Conservation (phyloP, 495 filamentous ascomycete species). For the Aspergillus nanangensis region DNA sequence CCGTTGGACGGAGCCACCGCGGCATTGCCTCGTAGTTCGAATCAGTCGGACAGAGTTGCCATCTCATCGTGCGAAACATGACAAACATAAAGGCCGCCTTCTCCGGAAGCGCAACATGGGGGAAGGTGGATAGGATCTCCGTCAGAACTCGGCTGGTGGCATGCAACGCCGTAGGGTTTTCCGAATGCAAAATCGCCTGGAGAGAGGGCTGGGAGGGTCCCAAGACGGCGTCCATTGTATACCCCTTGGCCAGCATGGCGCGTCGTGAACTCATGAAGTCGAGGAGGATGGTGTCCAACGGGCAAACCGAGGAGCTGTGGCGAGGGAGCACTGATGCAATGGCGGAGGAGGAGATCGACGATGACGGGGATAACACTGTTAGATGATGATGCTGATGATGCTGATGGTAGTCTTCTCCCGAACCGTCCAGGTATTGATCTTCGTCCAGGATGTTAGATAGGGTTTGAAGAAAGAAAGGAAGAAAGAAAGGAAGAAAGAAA, state of each 20-base stretch:
- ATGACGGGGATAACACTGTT: not conserved
- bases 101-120: constrained; percentile 3
- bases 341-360: not conserved
- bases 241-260: constrained; percentile 2
- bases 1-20: constrained; percentile 7
- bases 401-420: too few relatives aligned
- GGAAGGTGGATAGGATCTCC: constrained; percentile 6
- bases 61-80: constrained; percentile 7
- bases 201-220: constrained; percentile 1
- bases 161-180: not conserved
- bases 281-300: constrained; percentile 8
- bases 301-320: constrained; percentile 3
- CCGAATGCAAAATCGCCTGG: not conserved
- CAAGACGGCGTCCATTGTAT: not conserved
- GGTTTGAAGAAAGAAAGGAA: too few relatives aligned
- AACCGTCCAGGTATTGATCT: not conserved
- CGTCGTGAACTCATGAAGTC: constrained; percentile 3
- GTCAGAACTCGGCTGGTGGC: constrained; percentile 2
- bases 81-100: constrained; percentile 7
- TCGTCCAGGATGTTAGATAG: too few relatives aligned
- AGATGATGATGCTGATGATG: too few relatives aligned
- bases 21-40: constrained; percentile 5
- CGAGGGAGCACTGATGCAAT: constrained; percentile 4
- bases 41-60: constrained; percentile 5
- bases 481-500: too few relatives aligned